Conservation (phyloP, 2,329 filamentous ascomycete genomes). For the Aspergillus jensenii region DNA sequence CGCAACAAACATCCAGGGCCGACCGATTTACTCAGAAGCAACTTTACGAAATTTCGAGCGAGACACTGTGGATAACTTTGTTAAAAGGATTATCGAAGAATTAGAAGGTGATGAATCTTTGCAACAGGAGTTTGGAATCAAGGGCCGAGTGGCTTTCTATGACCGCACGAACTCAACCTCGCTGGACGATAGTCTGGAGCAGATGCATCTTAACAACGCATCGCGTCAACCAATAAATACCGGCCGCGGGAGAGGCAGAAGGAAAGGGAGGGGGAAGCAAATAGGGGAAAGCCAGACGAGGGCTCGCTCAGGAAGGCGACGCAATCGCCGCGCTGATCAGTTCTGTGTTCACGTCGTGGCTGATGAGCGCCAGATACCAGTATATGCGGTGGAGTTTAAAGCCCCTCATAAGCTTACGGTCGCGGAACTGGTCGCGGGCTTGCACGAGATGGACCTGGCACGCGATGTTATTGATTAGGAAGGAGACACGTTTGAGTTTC, state of each 20-base stretch:
- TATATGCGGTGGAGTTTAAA: slow-evolving; percentile 29
- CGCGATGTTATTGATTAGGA: slow-evolving; percentile 22
- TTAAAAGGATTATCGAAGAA: slow-evolving; percentile 13
- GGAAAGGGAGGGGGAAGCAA: not conserved
- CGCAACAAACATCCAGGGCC: slow-evolving; percentile 11
- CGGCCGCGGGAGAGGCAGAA: not conserved
- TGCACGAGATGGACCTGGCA: slow-evolving; percentile 25
- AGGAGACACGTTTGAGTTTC: too few species aligned
- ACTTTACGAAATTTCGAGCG: slow-evolving; percentile 24
- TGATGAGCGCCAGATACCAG: slow-evolving; percentile 19
- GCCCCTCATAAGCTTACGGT: slow-evolving; percentile 24
- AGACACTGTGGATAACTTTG: slow-evolving; percentile 26
- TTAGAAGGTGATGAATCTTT: not conserved
- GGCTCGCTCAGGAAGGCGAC: slow-evolving; percentile 13
- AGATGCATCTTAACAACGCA: too few species aligned
- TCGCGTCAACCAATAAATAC: too few species aligned
- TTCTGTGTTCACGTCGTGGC: slow-evolving; percentile 24
- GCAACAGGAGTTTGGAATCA: not conserved
- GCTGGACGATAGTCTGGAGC: too few species aligned
- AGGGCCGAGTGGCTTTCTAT: not conserved
- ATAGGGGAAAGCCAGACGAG: slow-evolving; percentile 13
- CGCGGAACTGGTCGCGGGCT: slow-evolving; percentile 12
- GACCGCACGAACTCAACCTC: too few species aligned
- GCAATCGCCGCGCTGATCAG: slow-evolving; percentile 23
- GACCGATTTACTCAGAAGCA: slow-evolving; percentile 24